Conservation (phyloP, 1,139 yeast genomes). For the Scheffersomyces lignicola region DNA sequence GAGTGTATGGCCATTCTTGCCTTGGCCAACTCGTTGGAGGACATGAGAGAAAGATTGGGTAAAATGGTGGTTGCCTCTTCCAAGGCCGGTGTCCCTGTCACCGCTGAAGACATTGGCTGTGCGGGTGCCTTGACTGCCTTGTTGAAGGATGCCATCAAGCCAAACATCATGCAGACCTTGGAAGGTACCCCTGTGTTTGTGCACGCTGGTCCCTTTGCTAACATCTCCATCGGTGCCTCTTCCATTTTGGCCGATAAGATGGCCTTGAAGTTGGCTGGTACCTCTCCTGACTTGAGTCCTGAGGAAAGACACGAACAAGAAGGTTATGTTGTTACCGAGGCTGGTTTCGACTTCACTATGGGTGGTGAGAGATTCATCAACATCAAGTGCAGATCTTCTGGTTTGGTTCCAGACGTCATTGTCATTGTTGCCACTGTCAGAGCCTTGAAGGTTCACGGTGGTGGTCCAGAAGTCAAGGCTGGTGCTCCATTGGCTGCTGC, state of each 20-base stretch:
- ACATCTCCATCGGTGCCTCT: conserved; percentile 94
- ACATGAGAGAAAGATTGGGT: conserved; percentile 89
- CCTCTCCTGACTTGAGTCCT: conserved; percentile 45
- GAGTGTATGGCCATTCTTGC: conserved; percentile 98
- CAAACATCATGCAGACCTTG: conserved; percentile 95
- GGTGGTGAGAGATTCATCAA: conserved; percentile 98
- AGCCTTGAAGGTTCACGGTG: conserved; percentile 97
- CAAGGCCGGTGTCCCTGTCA: conserved; percentile 80
- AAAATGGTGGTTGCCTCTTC: conserved; percentile 88
- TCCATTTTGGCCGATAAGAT: conserved; percentile 94
- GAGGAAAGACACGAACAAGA: conserved; percentile 60
- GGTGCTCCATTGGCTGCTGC: conserved; percentile 89
- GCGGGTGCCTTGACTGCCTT: conserved; percentile 97
- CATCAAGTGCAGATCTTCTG: conserved; percentile 93
- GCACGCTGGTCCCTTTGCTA: conserved; percentile 99
- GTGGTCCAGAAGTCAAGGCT: conserved; percentile 97
- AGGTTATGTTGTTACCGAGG: conserved; percentile 95
- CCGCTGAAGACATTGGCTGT: conserved; percentile 95
- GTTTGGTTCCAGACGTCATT: conserved; percentile 86
- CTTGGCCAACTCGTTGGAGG: conserved; percentile 76
- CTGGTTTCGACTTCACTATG: conserved; percentile 99
- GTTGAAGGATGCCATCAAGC: conserved; percentile 95
- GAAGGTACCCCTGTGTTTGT: conserved; percentile 98
- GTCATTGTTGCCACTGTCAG: conserved; percentile 97
- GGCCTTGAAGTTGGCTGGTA: conserved; percentile 91